Base-by-base conservation (phyloP, 2,329 filamentous ascomycete genomes). In the Talaromyces islandicus region DNA sequence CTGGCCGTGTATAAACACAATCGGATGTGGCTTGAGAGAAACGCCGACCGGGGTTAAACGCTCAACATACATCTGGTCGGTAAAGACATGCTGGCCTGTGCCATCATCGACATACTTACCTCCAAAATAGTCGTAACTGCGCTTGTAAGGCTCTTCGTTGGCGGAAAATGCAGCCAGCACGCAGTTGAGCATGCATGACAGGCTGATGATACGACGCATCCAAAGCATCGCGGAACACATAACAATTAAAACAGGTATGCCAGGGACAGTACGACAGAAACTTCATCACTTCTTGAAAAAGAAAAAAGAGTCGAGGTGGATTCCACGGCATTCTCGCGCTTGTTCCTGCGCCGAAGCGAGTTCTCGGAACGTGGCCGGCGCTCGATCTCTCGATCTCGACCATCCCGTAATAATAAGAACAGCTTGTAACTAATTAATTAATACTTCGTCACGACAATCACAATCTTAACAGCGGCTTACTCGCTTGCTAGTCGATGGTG, bases 1-100 rank as follows among this genome's bases (percentile, higher is more conserved):
- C 25, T 59, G 61, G 7, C 71, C 70, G 43, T 71, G 71, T 12
- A 72, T 65, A 29, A 74, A 70, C 17, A 75, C 66, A 43, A 75
- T 65, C 7, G 72, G 72, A 60, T 68, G 64, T 7, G 63, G 62
- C 51, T 70, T 67, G 21, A 54, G 60, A 14, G 52, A 7, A 29
- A 27, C 21, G 7, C 24, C 58, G 2, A 57, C 32, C 9, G 72
- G 72, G 21, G 64, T 66, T 21, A 75, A 61, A 41, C 68, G 67
- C 63, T 75, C 72, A 38, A 73, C 71, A 55, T 75, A 74, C 64
- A 73, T 73, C 67, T 75, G 72, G 55, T 67, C 64, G 7, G 64
- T 61, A 56, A 69, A 63, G 38, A 70, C 54, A 59, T 67, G 63
- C 32, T 65, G 56, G n/a, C 60, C 63, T 43, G 56, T 57, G 14